phyloP scores from a whole-genome alignment of 345 rosid species.

The Salix purpurea region DNA sequence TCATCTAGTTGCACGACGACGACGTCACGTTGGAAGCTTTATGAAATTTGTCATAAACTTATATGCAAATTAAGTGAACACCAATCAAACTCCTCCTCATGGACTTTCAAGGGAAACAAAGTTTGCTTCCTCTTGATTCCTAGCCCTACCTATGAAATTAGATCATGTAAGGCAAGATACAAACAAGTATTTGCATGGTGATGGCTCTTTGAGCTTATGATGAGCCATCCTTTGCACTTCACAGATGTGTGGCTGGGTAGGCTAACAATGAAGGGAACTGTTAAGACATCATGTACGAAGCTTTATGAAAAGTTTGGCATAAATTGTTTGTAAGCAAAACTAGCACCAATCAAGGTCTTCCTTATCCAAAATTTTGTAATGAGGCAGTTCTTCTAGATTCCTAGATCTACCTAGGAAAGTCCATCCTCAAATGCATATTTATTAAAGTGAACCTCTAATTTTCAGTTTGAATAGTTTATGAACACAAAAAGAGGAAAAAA shows the following conservation, averaged over 20 bases:
- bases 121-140: too few relatives aligned
- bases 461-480: neutral
- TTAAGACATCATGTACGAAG: neutral
- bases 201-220: neutral
- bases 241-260: neutral
- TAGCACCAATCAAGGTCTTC: neutral
- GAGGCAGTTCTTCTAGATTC: too few relatives aligned
- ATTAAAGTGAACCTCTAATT: neutral
- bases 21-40: too few relatives aligned
- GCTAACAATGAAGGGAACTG: neutral
- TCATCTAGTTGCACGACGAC: too few relatives aligned
- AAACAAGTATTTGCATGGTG: neutral
- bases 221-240: neutral
- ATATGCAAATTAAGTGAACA: too few relatives aligned
- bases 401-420: too few relatives aligned
- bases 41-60: too few relatives aligned
- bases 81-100: too few relatives aligned
- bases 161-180: neutral
- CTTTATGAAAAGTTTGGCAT: constrained; percentile 3
- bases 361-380: neutral
- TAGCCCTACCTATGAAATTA: too few relatives aligned
- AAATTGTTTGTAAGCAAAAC: neutral
- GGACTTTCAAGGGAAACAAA: too few relatives aligned
- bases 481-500: too few relatives aligned
- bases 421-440: neutral